Evolutionary conservation across 129 eudicot genomes (phyloP).

Genomic region (Helianthus tuberosus): DNA sequence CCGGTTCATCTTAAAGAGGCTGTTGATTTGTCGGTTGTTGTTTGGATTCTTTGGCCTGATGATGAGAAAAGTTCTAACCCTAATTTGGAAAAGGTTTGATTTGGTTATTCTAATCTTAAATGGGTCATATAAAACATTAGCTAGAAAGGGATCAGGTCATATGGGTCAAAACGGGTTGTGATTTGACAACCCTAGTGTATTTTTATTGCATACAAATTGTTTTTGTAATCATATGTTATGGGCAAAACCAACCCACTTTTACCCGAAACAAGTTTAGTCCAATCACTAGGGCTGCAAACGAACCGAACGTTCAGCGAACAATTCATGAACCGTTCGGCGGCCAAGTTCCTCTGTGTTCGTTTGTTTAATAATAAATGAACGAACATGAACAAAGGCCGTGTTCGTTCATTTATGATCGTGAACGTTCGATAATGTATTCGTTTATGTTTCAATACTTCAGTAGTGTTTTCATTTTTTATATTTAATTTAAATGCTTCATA

Average conservation of each 20-base stretch:
- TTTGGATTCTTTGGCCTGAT: conserved; percentile 98
- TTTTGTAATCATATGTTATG: background rate
- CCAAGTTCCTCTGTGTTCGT: too few species aligned
- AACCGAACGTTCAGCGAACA: too few species aligned
- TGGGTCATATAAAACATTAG: background rate
- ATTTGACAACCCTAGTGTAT: background rate
- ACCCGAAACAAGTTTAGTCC: conserved; percentile 6
- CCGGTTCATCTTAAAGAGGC: conserved; percentile 57
- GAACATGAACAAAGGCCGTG: too few species aligned
- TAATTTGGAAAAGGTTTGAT: conserved; percentile 82
- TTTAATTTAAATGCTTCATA: too few species aligned
- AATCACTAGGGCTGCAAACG: background rate
- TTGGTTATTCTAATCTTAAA: conserved; percentile 1
- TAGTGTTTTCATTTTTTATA: too few species aligned
- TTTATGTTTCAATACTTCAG: too few species aligned
- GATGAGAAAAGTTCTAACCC: conserved; percentile 92
- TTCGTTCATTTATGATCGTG: too few species aligned
- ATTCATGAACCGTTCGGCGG: too few species aligned
- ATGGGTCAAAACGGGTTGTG: background rate
- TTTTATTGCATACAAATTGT: background rate
- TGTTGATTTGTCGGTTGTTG: conserved; percentile 68
- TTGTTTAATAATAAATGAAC: too few species aligned
- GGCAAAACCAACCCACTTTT: background rate
- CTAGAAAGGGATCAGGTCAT: background rate
- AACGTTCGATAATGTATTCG: too few species aligned